These are phyloP conservation scores for Pholiota molesta DNA, from an alignment of 768 basidiomycete species.

Conservation along the genomic window DNA sequence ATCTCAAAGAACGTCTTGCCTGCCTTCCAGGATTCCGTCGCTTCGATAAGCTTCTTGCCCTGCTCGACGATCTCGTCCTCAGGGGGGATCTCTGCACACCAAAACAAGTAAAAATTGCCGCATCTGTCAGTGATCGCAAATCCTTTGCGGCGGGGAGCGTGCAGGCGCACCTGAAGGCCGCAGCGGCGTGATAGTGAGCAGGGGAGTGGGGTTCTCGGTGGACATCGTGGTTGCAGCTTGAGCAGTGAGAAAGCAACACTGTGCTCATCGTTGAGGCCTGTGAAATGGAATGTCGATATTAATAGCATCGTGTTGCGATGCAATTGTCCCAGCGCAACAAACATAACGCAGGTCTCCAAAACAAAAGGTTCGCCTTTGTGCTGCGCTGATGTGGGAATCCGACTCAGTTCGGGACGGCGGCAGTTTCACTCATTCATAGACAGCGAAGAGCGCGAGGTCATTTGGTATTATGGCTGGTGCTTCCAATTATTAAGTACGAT, in stretches of 20 bases:
- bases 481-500: conserved; percentile 9
- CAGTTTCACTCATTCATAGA: background rate
- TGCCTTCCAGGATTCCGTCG: conserved; percentile 62
- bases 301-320: conserved; percentile 4
- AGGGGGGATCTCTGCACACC: conserved; percentile 55
- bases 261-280: conserved; percentile 13
- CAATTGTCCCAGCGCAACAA: background rate
- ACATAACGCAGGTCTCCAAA: background rate
- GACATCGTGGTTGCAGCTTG: conserved; percentile 27
- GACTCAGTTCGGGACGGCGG: background rate
- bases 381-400: conserved; percentile 2
- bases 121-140: background rate
- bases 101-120: background rate
- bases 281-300: conserved; percentile 14
- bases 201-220: conserved; percentile 20
- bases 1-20: conserved; percentile 60
- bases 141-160: background rate
- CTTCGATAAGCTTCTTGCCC: conserved; percentile 57
- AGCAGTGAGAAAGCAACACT: conserved; percentile 13
- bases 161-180: conserved; percentile 28
- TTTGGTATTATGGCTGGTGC: conserved; percentile 1
- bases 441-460: background rate
- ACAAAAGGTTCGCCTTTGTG: background rate
- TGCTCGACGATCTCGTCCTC: conserved; percentile 60
- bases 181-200: conserved; percentile 30